phyloP scores from a whole-genome alignment of 192 early-diverging fungal species.

The Phycomyces nitens region DNA sequence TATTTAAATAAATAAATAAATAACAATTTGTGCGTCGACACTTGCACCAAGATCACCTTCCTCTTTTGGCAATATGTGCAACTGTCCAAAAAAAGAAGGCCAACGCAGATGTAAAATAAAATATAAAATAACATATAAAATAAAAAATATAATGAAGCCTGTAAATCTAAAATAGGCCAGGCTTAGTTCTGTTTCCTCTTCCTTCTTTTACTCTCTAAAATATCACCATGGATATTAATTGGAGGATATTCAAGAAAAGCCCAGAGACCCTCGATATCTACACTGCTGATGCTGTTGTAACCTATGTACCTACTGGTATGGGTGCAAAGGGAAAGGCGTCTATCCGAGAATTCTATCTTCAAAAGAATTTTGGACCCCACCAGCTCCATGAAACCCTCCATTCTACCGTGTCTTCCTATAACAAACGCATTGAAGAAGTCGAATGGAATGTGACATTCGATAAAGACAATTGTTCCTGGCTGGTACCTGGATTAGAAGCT shows the following conservation, averaged over 20 bases:
- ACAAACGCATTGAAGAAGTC: slow-evolving; percentile 32
- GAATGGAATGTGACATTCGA: slow-evolving; percentile 30
- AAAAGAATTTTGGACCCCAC: not conserved
- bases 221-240: slow-evolving; percentile 13
- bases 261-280: slow-evolving; percentile 16
- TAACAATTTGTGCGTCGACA: too few relatives aligned
- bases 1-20: too few relatives aligned
- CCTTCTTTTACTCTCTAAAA: not conserved
- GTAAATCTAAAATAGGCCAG: not conserved
- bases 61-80: too few relatives aligned
- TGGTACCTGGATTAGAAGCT: slow-evolving; percentile 20
- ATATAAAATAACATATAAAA: too few relatives aligned
- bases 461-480: slow-evolving; percentile 25
- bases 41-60: too few relatives aligned
- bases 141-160: not conserved
- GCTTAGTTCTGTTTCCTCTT: not conserved
- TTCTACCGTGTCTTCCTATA: slow-evolving; percentile 11
- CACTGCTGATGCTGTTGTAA: slow-evolving; percentile 34
- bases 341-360: slow-evolving; percentile 33
- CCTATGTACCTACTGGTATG: slow-evolving; percentile 42
- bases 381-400: slow-evolving; percentile 27
- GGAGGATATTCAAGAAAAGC: slow-evolving; percentile 22
- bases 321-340: slow-evolving; percentile 24
- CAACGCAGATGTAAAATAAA: too few relatives aligned
- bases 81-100: too few relatives aligned